Conservation (phyloP, 805 yeast species). For the Kuraishia cidri region DNA sequence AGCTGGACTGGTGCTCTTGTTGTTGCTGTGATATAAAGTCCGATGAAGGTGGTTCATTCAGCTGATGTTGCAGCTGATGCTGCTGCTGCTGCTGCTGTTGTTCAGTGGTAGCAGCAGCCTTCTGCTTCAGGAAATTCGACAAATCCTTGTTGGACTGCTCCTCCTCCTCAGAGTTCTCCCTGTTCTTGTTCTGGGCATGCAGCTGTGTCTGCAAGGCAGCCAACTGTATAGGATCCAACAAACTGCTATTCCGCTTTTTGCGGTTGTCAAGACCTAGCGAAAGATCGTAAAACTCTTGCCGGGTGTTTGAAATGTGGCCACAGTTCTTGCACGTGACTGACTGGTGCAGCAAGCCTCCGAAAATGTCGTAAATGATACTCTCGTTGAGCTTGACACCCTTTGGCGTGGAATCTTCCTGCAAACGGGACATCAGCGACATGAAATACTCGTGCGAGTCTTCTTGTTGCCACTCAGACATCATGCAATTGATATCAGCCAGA, state of each 20-base stretch:
- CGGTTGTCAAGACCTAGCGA: constrained; percentile 65
- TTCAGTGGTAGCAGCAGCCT: neutral
- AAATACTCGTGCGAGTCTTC: constrained; percentile 97
- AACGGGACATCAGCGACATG: constrained; percentile 80
- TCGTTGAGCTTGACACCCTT: constrained; percentile 76
- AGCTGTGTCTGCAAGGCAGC: constrained; percentile 9
- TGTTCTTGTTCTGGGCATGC: neutral
- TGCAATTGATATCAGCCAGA: constrained; percentile 79
- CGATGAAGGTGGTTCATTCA: constrained; percentile 1
- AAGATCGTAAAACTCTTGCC: constrained; percentile 90
- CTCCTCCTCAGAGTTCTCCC: neutral
- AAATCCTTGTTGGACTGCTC: neutral
- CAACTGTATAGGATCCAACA: constrained; percentile 3
- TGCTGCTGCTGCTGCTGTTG: constrained; percentile 2
- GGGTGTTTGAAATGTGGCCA: constrained; percentile 74
- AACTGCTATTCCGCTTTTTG: constrained; percentile 15
- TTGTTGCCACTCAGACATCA: constrained; percentile 97
- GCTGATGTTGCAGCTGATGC: too few relatives aligned
- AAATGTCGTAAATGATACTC: constrained; percentile 83
- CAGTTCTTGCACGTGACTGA: constrained; percentile 78
- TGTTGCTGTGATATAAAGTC: constrained; percentile 2
- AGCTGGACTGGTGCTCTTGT: neutral
- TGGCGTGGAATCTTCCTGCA: constrained; percentile 92
- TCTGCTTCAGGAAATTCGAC: neutral
- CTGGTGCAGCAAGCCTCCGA: constrained; percentile 87